These are phyloP conservation scores for Monotropa hypopitys DNA, from an alignment of 179 eudicot genomes.

Conservation along the genomic window DNA sequence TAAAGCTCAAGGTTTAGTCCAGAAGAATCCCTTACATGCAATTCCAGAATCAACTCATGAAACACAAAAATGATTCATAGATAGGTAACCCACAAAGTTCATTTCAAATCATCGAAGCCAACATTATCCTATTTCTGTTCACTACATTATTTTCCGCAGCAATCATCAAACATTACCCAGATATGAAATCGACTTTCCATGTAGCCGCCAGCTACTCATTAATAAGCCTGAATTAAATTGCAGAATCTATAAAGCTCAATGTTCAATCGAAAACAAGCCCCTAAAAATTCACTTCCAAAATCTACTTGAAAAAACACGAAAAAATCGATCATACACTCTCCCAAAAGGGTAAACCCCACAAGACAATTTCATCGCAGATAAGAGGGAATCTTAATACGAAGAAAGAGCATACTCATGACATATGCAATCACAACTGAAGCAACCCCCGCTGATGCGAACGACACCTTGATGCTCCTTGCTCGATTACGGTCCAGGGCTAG, in stretches of 20 bases:
- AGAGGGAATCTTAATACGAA: too few relatives aligned
- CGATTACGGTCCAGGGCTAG: slow-evolving; percentile 56
- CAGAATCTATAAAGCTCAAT: too few relatives aligned
- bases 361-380: too few relatives aligned
- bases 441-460: slow-evolving; percentile 47
- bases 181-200: neutral
- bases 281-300: too few relatives aligned
- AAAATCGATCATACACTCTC: too few relatives aligned
- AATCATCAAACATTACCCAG: neutral
- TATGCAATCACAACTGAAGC: slow-evolving; percentile 40
- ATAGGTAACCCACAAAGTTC: neutral
- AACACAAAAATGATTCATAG: neutral
- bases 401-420: slow-evolving; percentile 82
- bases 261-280: neutral
- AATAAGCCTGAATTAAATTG: neutral
- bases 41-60: neutral
- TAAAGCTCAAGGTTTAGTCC: neutral
- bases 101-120: neutral
- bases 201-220: neutral
- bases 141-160: neutral
- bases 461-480: slow-evolving; percentile 40
- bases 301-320: too few relatives aligned
- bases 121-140: neutral
- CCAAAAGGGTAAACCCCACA: too few relatives aligned
- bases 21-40: neutral